These are phyloP conservation scores for Rutidosis leptorrhynchoides DNA, from an alignment of 129 eudicot species.

Conservation along the genomic window DNA sequence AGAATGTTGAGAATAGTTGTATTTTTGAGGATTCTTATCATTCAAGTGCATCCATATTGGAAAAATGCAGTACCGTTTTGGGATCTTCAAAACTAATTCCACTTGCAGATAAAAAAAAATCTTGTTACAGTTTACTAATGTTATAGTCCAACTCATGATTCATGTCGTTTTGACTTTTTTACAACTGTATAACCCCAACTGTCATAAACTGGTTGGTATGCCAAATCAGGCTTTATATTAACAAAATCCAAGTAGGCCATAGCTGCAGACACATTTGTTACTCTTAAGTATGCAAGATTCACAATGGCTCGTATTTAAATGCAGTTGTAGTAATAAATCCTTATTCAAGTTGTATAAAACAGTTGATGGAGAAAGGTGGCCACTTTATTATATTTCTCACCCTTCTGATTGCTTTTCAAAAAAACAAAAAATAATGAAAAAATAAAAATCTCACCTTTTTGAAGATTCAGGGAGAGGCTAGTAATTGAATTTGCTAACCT, in stretches of 20 bases:
- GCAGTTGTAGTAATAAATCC: neutral
- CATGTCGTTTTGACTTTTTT: neutral
- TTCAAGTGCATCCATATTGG: neutral
- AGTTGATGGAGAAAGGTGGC: constrained; percentile 4
- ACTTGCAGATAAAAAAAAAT: too few relatives aligned
- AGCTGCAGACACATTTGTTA: neutral
- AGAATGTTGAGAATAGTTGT: neutral
- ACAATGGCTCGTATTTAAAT: neutral
- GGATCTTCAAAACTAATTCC: neutral
- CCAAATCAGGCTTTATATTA: neutral
- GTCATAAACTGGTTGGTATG: neutral
- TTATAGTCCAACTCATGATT: neutral
- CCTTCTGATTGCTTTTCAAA: neutral
- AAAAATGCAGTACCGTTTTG: too few relatives aligned
- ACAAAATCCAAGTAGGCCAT: neutral
- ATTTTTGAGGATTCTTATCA: neutral
- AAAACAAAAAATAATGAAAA: too few relatives aligned
- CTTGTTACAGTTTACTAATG: neutral
- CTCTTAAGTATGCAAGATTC: neutral
- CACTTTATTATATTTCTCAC: constrained; percentile 12
- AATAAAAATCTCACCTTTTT: neutral
- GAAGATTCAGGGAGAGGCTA: constrained; percentile 9
- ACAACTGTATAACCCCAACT: too few relatives aligned
- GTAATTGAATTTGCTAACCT: constrained; percentile 4
- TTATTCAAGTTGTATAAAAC: constrained; percentile 7